Conservation (phyloP, 108 stramenopile genomes). For the Parmales sp. region DNA sequence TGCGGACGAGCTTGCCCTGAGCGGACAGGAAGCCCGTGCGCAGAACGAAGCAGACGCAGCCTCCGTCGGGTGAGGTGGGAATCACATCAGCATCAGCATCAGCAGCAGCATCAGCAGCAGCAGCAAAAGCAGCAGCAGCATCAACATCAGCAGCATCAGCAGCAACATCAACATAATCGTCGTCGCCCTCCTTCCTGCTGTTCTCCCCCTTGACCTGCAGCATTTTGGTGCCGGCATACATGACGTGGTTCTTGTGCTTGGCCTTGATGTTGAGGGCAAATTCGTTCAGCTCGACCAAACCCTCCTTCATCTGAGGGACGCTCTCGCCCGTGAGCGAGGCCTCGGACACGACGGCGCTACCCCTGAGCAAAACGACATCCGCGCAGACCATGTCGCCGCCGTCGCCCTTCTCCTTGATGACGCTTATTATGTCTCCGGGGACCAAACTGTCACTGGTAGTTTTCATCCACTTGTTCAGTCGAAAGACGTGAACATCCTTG, state of each 20-base stretch:
- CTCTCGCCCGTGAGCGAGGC: slow-evolving; percentile 88
- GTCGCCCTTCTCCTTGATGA: slow-evolving; percentile 49
- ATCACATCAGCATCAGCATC: slow-evolving; percentile 36
- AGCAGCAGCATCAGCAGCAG: too few relatives aligned
- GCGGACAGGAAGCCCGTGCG: slow-evolving; percentile 94
- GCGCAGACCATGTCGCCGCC: slow-evolving; percentile 84
- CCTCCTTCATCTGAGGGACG: slow-evolving; percentile 97
- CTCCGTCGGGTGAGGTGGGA: slow-evolving; percentile 74
- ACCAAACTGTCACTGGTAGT: slow-evolving; percentile 62
- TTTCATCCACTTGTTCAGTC: slow-evolving; percentile 51
- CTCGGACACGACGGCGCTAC: slow-evolving; percentile 86
- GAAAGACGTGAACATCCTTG: slow-evolving; percentile 72
- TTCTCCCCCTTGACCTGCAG: slow-evolving; percentile 65
- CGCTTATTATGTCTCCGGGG: slow-evolving; percentile 87
- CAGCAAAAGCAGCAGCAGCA: too few relatives aligned
- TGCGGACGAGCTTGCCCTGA: slow-evolving; percentile 91
- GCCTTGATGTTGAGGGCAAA: slow-evolving; percentile 61
- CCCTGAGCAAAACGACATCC: slow-evolving; percentile 77
- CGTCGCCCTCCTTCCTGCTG: slow-evolving; percentile 36
- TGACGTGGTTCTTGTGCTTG: slow-evolving; percentile 77
- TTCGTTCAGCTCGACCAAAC: slow-evolving; percentile 48
- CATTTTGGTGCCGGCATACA: slow-evolving; percentile 93
- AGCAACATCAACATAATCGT: slow-evolving; percentile 23
- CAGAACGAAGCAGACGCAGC: slow-evolving; percentile 79
- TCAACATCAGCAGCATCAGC: too few relatives aligned